phyloP scores from a whole-genome alignment of 83 land plant genomes.

The Picea engelmannii region DNA sequence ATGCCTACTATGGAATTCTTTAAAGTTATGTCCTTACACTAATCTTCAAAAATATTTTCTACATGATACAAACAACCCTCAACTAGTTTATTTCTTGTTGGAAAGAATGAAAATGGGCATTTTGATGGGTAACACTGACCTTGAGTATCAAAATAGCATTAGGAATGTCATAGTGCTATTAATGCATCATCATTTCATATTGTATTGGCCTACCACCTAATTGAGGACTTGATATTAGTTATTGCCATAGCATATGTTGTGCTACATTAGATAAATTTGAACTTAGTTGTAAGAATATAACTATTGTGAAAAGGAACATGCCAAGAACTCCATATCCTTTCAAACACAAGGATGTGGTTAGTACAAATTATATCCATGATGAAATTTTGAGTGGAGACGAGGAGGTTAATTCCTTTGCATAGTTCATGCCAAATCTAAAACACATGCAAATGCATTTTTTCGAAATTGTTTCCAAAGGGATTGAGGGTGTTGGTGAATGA shows the following conservation, averaged over 20 bases:
- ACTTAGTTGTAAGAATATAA: conserved; percentile 40
- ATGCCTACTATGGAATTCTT: too few species aligned
- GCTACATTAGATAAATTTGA: conserved; percentile 48
- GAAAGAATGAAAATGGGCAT: too few species aligned
- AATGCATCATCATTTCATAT: conserved; percentile 32
- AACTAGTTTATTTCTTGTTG: too few species aligned
- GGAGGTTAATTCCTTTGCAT: conserved; percentile 52
- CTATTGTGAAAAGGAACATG: conserved; percentile 43
- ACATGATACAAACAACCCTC: too few species aligned
- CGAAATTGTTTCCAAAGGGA: conserved; percentile 29
- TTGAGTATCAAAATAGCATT: too few species aligned
- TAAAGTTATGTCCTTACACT: too few species aligned
- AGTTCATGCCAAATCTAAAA: conserved; percentile 42
- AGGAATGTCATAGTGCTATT: conserved; percentile 45
- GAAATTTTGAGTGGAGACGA: conserved; percentile 57
- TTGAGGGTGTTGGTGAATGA: conserved; percentile 36
- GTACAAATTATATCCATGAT: conserved; percentile 42
- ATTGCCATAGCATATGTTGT: conserved; percentile 59
- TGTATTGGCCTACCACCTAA: conserved; percentile 36
- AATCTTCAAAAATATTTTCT: too few species aligned
- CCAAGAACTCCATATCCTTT: conserved; percentile 64
- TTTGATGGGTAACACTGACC: too few species aligned
- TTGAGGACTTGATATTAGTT: conserved; percentile 62
- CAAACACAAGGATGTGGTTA: conserved; percentile 50
- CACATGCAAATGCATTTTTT: conserved; percentile 19